Percentiles rank a stretch among this genome's conserved stretches.
These are phyloP conservation scores for Monosporascus sp. DNA, from an alignment of 2,329 filamentous ascomycete species.

Conservation along the genomic window DNA sequence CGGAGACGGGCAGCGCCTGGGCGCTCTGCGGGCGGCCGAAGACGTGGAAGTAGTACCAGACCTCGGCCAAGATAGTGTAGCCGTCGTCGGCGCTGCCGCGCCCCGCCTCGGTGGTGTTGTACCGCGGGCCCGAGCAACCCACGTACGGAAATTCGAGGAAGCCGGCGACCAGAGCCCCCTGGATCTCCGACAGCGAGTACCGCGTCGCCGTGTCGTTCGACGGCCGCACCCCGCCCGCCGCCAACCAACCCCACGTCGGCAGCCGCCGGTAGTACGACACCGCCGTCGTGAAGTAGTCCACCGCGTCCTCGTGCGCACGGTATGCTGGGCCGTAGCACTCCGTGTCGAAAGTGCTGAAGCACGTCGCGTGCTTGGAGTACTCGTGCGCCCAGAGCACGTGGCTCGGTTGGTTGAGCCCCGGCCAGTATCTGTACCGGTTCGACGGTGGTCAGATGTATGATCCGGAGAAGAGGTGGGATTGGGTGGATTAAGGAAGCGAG, in stretches of 20 bases:
- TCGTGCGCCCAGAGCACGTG: conserved; percentile 61
- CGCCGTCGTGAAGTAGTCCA: conserved; percentile 58
- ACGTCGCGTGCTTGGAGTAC: conserved; percentile 63
- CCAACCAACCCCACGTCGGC: conserved; percentile 58
- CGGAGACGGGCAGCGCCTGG: conserved; percentile 36
- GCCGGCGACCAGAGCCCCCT: conserved; percentile 40
- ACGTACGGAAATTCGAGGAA: conserved; percentile 54
- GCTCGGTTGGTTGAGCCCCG: conserved; percentile 51
- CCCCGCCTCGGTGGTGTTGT: conserved; percentile 55
- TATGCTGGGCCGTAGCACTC: conserved; percentile 60
- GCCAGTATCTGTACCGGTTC: conserved; percentile 42
- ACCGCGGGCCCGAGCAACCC: conserved; percentile 55
- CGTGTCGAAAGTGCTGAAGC: conserved; percentile 59
- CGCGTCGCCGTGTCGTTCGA: conserved; percentile 52
- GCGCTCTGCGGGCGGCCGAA: conserved; percentile 51
- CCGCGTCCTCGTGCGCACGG: conserved; percentile 50
- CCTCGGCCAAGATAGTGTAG: conserved; percentile 51
- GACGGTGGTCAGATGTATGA: neutral
- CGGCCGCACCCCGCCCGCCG: conserved; percentile 46
- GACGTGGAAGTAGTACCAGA: conserved; percentile 63
- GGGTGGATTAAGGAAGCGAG: conserved; percentile 3
- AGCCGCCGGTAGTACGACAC: conserved; percentile 51
- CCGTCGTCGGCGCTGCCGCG: conserved; percentile 49
- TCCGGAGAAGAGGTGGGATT: conserved; percentile 6
- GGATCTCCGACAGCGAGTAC: conserved; percentile 49